Conservation (phyloP, 2,329 filamentous ascomycete species). For the Alternaria consortialis region DNA sequence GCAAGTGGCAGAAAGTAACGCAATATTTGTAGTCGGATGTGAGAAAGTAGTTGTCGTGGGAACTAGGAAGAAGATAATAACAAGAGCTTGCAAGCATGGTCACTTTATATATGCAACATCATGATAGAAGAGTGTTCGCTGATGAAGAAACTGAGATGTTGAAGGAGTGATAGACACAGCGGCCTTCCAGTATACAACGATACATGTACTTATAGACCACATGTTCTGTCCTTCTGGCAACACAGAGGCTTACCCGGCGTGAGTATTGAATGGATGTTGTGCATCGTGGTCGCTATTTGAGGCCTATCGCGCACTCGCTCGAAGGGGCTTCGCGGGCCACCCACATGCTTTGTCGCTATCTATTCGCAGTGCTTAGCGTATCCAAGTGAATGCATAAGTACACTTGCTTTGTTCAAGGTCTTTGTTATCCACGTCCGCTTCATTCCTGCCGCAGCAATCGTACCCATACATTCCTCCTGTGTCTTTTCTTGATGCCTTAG, state of each 20-base stretch:
- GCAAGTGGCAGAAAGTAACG: not conserved
- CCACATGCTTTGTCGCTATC: not conserved
- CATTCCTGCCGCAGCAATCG: not conserved
- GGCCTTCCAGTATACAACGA: not conserved
- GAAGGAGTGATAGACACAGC: not conserved
- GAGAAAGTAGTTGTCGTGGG: not conserved
- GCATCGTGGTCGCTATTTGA: not conserved
- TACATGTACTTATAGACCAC: not conserved
- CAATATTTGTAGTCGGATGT: not conserved
- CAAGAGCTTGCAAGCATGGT: not conserved
- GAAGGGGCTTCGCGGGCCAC: not conserved
- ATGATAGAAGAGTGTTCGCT: not conserved
- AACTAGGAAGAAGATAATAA: not conserved
- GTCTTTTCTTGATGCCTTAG: not conserved
- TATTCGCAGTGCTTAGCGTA: not conserved
- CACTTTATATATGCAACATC: not conserved
- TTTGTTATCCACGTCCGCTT: not conserved
- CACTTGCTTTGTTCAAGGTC: not conserved
- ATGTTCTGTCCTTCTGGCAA: not conserved
- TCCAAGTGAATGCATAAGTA: not conserved
- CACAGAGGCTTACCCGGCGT: not conserved
- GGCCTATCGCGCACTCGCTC: not conserved
- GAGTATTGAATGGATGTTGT: not conserved
- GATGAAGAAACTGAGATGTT: not conserved
- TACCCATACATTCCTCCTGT: not conserved